These are phyloP conservation scores for Hysterium pulicare DNA, from an alignment of 2,329 filamentous ascomycete species.

Conservation along the genomic window DNA sequence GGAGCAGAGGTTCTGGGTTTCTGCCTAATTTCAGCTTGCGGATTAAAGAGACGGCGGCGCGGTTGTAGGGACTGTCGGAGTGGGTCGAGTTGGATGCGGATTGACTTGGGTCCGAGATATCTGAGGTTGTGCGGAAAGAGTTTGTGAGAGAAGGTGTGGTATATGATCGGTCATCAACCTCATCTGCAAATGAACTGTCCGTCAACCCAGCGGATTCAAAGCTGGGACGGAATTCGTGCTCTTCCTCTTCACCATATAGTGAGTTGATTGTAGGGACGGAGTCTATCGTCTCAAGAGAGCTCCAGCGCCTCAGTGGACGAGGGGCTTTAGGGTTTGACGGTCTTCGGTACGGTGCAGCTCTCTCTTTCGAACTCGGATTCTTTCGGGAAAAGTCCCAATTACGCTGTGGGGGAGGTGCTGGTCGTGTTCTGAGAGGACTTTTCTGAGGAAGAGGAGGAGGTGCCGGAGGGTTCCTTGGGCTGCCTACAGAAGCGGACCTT, in stretches of 20 bases:
- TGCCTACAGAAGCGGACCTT: slow-evolving; percentile 6
- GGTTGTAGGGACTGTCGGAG: slow-evolving; percentile 9
- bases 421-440: slow-evolving; percentile 19
- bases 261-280: slow-evolving; percentile 24
- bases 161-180: slow-evolving; percentile 1
- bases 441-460: slow-evolving; percentile 11
- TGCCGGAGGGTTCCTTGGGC: slow-evolving; percentile 2
- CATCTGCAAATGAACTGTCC: too few relatives aligned
- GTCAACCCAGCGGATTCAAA: slow-evolving; percentile 10
- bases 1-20: slow-evolving; percentile 9
- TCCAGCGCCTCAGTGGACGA: slow-evolving; percentile 19
- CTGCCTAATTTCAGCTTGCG: slow-evolving; percentile 9
- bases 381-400: slow-evolving; percentile 3
- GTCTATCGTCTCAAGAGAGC: slow-evolving; percentile 31
- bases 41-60: slow-evolving; percentile 19
- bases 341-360: slow-evolving; percentile 4
- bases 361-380: background rate
- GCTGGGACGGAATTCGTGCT: slow-evolving; percentile 9
- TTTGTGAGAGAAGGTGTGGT: background rate
- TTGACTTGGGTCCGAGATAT: too few relatives aligned
- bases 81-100: slow-evolving; percentile 9
- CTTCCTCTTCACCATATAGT: slow-evolving; percentile 4
- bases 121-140: background rate
- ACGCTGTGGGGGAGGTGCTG: slow-evolving; percentile 10
- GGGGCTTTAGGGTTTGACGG: slow-evolving; percentile 17